Evolutionary conservation across 2,329 filamentous ascomycete genomes (phyloP).

Genomic region (Capronia coronata): DNA sequence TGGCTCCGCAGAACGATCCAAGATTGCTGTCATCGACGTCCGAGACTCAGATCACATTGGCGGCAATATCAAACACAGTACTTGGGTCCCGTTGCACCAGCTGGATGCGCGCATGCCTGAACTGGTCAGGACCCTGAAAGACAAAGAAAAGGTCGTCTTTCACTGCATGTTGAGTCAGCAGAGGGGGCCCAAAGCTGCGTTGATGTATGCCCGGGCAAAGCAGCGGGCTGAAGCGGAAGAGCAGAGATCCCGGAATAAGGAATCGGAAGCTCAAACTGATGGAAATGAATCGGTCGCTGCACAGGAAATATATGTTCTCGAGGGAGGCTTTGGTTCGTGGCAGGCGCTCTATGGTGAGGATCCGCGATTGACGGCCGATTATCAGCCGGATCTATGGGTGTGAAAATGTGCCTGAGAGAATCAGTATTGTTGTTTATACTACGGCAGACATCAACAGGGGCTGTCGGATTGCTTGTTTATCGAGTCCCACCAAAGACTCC

Average conservation of each 20-base stretch:
- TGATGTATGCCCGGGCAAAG: conserved; percentile 56
- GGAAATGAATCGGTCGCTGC: conserved; percentile 1
- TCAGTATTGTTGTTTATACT: too few species aligned
- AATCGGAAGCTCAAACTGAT: background rate
- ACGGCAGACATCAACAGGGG: too few species aligned
- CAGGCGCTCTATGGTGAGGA: conserved; percentile 75
- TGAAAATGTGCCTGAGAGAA: background rate
- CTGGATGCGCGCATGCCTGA: conserved; percentile 74
- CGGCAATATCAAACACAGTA: conserved; percentile 74
- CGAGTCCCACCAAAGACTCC: too few species aligned
- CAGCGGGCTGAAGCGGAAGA: conserved; percentile 31
- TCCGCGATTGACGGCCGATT: conserved; percentile 73
- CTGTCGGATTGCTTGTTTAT: too few species aligned
- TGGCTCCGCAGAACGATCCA: conserved; percentile 40
- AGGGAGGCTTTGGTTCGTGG: conserved; percentile 82
- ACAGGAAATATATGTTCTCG: conserved; percentile 75
- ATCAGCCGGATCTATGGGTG: conserved; percentile 77
- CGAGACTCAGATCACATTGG: conserved; percentile 85
- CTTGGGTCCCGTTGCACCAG: conserved; percentile 65
- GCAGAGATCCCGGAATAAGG: conserved; percentile 20
- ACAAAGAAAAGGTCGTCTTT: conserved; percentile 81
- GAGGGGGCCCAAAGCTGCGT: conserved; percentile 75
- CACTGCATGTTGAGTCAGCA: conserved; percentile 92
- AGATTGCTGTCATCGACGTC: conserved; percentile 76
- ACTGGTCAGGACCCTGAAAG: conserved; percentile 68